phyloP scores from a whole-genome alignment of 2,329 filamentous ascomycete genomes.

The Atkinsonella hypoxylon region DNA sequence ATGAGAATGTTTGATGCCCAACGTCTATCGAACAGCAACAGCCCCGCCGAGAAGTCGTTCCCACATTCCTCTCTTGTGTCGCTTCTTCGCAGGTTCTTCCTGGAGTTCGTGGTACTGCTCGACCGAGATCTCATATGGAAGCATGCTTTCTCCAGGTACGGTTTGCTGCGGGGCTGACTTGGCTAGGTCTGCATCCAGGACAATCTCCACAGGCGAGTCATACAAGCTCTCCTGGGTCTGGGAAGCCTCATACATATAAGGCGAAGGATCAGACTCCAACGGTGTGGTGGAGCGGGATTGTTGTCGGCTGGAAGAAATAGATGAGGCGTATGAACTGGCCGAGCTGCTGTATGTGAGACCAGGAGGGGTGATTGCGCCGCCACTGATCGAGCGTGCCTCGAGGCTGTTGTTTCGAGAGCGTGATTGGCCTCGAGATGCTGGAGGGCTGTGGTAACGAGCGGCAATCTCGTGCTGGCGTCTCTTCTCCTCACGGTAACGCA shows the following conservation, averaged over 20 bases:
- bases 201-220: constrained; percentile 37
- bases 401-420: constrained; percentile 28
- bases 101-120: constrained; percentile 40
- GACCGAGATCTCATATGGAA: constrained; percentile 43
- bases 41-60: constrained; percentile 39
- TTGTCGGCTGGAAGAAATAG: constrained; percentile 34
- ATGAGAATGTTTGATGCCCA: neutral
- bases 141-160: constrained; percentile 21
- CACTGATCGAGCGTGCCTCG: constrained; percentile 27
- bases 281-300: constrained; percentile 42
- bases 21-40: constrained; percentile 24
- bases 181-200: constrained; percentile 27
- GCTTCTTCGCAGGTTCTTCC: constrained; percentile 35
- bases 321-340: constrained; percentile 37
- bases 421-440: constrained; percentile 32
- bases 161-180: constrained; percentile 18
- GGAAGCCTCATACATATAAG: constrained; percentile 26
- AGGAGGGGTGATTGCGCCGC: constrained; percentile 30
- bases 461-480: constrained; percentile 26
- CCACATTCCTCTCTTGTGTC: constrained; percentile 39
- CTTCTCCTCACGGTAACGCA: constrained; percentile 36
- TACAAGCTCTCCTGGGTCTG: constrained; percentile 29
- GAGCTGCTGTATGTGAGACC: constrained; percentile 38
- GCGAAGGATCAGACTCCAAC: constrained; percentile 30
- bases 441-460: constrained; percentile 32